Percentiles rank a stretch among this genome's conserved stretches.
phyloP scores from a whole-genome alignment of 768 basidiomycete species.

The Chalciporus sphaerocephalus region DNA sequence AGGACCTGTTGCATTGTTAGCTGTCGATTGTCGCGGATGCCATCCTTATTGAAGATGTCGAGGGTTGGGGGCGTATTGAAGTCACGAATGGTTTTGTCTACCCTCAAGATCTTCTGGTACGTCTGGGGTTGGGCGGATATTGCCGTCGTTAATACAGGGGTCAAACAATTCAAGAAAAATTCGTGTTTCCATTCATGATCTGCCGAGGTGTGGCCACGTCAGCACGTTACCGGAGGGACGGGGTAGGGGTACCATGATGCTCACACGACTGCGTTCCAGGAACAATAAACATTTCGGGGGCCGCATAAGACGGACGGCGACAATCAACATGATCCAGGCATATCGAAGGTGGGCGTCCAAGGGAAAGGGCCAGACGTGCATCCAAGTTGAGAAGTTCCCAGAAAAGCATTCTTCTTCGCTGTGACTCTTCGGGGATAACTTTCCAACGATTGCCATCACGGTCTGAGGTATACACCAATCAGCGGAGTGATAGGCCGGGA shows the following conservation, averaged over 20 bases:
- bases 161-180: conserved; percentile 60
- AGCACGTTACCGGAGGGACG: too few species aligned
- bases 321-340: conserved; percentile 64
- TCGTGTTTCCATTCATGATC: conserved; percentile 71
- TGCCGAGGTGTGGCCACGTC: conserved; percentile 22
- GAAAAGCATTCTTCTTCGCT: conserved; percentile 63
- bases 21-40: conserved; percentile 42
- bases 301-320: conserved; percentile 35
- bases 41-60: conserved; percentile 38
- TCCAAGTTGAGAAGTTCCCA: conserved; percentile 75
- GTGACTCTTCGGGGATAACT: conserved; percentile 67
- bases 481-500: conserved; percentile 14
- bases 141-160: conserved; percentile 57
- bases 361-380: conserved; percentile 58
- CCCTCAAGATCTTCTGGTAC: conserved; percentile 48
- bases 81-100: conserved; percentile 54
- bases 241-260: conserved; percentile 11
- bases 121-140: conserved; percentile 48
- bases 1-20: conserved; percentile 63
- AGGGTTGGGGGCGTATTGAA: conserved; percentile 51
- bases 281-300: conserved; percentile 28
- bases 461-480: conserved; percentile 42
- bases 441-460: conserved; percentile 62
- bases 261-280: conserved; percentile 29
- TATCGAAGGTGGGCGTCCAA: conserved; percentile 69